Conservation (phyloP, 2,329 filamentous ascomycete species). For the Epichloe coenophiala region DNA sequence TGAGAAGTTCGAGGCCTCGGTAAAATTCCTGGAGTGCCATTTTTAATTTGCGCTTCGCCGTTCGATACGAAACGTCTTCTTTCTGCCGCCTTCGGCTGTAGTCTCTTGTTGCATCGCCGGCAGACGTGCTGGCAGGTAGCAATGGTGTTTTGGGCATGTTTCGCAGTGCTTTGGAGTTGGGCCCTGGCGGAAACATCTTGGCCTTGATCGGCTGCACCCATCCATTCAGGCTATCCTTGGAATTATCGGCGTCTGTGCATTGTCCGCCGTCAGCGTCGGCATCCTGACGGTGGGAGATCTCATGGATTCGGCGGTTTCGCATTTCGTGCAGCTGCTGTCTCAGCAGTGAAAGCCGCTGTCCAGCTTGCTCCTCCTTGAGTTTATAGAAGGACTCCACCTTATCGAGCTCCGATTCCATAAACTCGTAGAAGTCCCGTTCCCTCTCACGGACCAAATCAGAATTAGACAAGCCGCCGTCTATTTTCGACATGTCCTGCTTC, state of each 20-base stretch:
- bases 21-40: conserved; percentile 87
- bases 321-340: conserved; percentile 85
- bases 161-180: conserved; percentile 46
- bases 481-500: conserved; percentile 14
- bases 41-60: conserved; percentile 85
- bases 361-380: conserved; percentile 75
- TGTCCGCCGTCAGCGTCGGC: conserved; percentile 15
- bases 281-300: conserved; percentile 39
- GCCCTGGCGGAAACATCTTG: conserved; percentile 40
- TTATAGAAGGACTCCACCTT: conserved; percentile 90
- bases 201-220: conserved; percentile 42
- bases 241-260: conserved; percentile 11
- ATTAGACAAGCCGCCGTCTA: conserved; percentile 29
- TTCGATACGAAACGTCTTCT: conserved; percentile 62
- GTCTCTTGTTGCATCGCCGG: conserved; percentile 27
- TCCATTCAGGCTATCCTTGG: conserved; percentile 16
- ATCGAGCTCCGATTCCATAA: conserved; percentile 70
- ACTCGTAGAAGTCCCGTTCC: conserved; percentile 76
- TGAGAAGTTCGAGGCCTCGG: conserved; percentile 77
- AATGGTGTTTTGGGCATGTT: conserved; percentile 38
- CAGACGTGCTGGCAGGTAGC: conserved; percentile 16
- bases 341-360: conserved; percentile 53
- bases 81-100: conserved; percentile 35
- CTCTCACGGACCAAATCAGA: conserved; percentile 54
- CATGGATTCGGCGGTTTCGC: conserved; percentile 67